Evolutionary conservation across 805 yeast species (phyloP).

Genomic region (Candida maesae): DNA sequence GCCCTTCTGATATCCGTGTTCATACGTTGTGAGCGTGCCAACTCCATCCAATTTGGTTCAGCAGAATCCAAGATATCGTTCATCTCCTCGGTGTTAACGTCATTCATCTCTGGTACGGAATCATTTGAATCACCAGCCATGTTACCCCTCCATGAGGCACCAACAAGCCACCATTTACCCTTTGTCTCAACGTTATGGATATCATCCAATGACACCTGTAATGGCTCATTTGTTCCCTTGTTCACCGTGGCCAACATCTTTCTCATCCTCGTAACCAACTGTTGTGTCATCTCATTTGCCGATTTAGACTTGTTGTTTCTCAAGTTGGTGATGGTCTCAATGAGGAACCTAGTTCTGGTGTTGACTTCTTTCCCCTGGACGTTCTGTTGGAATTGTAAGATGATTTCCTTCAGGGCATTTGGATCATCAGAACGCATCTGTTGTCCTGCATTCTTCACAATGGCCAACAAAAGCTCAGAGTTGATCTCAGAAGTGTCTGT

Average conservation of each 20-base stretch:
- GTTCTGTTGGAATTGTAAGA: slow-evolving; percentile 46
- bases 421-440: slow-evolving; percentile 92
- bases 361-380: slow-evolving; percentile 35
- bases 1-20: slow-evolving; percentile 95
- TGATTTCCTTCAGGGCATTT: slow-evolving; percentile 73
- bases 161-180: slow-evolving; percentile 99
- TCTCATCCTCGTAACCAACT: slow-evolving; percentile 54
- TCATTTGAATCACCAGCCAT: slow-evolving; percentile 23
- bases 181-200: slow-evolving; percentile 68
- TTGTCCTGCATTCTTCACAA: slow-evolving; percentile 74
- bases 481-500: slow-evolving; percentile 59
- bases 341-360: slow-evolving; percentile 73
- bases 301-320: slow-evolving; percentile 77
- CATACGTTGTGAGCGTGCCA: slow-evolving; percentile 86
- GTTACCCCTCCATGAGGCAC: slow-evolving; percentile 93
- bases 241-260: slow-evolving; percentile 56
- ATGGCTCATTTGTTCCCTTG: slow-evolving; percentile 58
- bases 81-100: slow-evolving; percentile 17
- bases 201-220: slow-evolving; percentile 81
- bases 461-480: slow-evolving; percentile 71
- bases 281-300: slow-evolving; percentile 46
- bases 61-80: slow-evolving; percentile 21
- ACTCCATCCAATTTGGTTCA: slow-evolving; percentile 79
- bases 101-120: slow-evolving; percentile 24
- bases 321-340: slow-evolving; percentile 81